These are phyloP conservation scores for Trametes meyenii DNA, from an alignment of 768 basidiomycete genomes.

Conservation along the genomic window DNA sequence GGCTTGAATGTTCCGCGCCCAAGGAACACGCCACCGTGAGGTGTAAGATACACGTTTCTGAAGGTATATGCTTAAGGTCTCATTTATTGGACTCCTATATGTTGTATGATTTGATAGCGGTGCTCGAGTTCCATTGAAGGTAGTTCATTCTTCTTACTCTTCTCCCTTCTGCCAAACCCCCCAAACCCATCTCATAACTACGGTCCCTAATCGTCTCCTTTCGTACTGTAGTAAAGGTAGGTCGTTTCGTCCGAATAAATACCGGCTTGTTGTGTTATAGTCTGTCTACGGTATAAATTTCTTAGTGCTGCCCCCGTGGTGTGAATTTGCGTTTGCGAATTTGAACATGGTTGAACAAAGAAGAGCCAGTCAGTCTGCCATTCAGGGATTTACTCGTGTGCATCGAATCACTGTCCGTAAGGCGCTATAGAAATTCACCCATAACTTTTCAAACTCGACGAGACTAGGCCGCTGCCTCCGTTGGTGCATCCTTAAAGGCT, in stretches of 20 bases:
- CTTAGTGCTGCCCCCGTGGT: not conserved
- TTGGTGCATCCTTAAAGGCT: no score
- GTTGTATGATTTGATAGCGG: not conserved
- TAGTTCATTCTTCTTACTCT: not conserved
- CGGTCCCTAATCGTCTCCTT: not conserved
- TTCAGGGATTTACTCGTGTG: no score
- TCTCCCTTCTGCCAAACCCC: not conserved
- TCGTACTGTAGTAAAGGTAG: constrained; percentile 1
- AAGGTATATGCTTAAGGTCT: constrained; percentile 11
- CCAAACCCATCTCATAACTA: not conserved
- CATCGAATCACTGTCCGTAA: no score
- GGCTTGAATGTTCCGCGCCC: constrained; percentile 1
- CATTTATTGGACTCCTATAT: constrained; percentile 14
- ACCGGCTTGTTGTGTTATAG: not conserved
- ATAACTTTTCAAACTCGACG: no score
- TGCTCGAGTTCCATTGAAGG: not conserved
- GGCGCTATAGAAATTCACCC: no score
- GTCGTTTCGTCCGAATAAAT: not conserved
- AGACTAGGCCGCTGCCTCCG: no score
- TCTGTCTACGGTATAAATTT: not conserved
- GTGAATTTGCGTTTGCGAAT: not conserved
- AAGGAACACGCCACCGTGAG: not conserved
- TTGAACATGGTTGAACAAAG: no score
- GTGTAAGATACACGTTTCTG: constrained; percentile 14
- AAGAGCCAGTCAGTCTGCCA: no score